phyloP scores from a whole-genome alignment of 2,329 filamentous ascomycete genomes.

The Blastomyces gilchristii region DNA sequence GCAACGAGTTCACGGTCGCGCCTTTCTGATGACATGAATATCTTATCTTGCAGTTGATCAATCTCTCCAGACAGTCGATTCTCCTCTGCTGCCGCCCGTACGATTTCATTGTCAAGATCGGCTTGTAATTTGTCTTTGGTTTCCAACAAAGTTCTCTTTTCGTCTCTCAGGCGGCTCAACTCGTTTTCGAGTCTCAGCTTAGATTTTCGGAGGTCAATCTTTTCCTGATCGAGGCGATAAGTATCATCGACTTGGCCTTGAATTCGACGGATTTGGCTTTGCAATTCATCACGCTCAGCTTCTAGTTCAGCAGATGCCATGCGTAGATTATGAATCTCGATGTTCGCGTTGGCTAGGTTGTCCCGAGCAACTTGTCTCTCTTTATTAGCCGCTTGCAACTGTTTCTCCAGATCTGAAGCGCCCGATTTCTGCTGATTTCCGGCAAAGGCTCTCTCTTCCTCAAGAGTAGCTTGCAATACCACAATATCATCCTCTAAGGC shows the following conservation, averaged over 20 bases:
- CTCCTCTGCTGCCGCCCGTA: conserved; percentile 56
- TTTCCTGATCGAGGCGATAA: conserved; percentile 56
- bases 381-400: conserved; percentile 46
- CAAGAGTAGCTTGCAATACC: conserved; percentile 55
- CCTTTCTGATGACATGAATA: conserved; percentile 31
- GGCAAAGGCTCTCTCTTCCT: conserved; percentile 54
- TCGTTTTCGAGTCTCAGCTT: conserved; percentile 60
- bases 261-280: conserved; percentile 47
- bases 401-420: conserved; percentile 48
- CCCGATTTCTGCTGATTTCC: conserved; percentile 48
- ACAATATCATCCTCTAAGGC: conserved; percentile 67
- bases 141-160: conserved; percentile 48
- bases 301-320: conserved; percentile 48
- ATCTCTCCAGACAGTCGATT: conserved; percentile 45
- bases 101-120: conserved; percentile 56
- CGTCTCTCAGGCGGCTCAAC: conserved; percentile 53
- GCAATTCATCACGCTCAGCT: conserved; percentile 57
- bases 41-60: conserved; percentile 43
- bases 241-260: conserved; percentile 49
- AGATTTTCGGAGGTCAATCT: conserved; percentile 56
- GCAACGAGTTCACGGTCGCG: conserved; percentile 40
- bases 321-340: conserved; percentile 51
- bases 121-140: conserved; percentile 51
- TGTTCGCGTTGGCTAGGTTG: conserved; percentile 48
- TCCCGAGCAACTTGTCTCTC: conserved; percentile 57